These are phyloP conservation scores for Neonectria sp. DNA, from an alignment of 2,329 filamentous ascomycete genomes.

Conservation along the genomic window DNA sequence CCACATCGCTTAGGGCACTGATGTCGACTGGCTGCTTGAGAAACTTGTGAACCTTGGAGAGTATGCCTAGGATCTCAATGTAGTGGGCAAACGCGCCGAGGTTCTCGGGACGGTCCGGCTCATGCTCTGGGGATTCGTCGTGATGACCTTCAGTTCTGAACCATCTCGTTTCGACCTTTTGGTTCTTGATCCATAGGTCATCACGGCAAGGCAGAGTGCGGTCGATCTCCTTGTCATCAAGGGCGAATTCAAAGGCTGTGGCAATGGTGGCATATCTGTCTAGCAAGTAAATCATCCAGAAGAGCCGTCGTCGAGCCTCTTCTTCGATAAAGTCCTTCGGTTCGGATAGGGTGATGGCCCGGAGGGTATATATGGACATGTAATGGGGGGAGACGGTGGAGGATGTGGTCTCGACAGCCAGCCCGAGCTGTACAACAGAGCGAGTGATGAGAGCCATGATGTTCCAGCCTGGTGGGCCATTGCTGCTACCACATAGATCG, in stretches of 20 bases:
- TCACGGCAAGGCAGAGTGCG: conserved; percentile 89
- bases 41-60: conserved; percentile 91
- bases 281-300: conserved; percentile 95
- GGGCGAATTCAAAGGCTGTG: conserved; percentile 91
- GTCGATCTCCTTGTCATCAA: conserved; percentile 92
- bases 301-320: conserved; percentile 85
- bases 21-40: conserved; percentile 93
- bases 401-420: conserved; percentile 87
- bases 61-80: conserved; percentile 88
- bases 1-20: conserved; percentile 85
- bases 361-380: conserved; percentile 89
- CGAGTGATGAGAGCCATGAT: conserved; percentile 90
- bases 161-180: conserved; percentile 87
- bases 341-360: conserved; percentile 88
- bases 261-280: conserved; percentile 93
- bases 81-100: conserved; percentile 92
- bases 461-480: conserved; percentile 94
- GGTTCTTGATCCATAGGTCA: conserved; percentile 87
- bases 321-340: conserved; percentile 91
- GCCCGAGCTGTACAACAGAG: conserved; percentile 88
- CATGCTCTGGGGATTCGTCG: conserved; percentile 68
- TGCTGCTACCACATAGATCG: conserved; percentile 88
- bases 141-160: conserved; percentile 71
- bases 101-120: conserved; percentile 81
- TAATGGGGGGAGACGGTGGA: conserved; percentile 83